Evolutionary conservation across 2,329 filamentous ascomycete species (phyloP).

Genomic region (Clonostachys rhizophaga): DNA sequence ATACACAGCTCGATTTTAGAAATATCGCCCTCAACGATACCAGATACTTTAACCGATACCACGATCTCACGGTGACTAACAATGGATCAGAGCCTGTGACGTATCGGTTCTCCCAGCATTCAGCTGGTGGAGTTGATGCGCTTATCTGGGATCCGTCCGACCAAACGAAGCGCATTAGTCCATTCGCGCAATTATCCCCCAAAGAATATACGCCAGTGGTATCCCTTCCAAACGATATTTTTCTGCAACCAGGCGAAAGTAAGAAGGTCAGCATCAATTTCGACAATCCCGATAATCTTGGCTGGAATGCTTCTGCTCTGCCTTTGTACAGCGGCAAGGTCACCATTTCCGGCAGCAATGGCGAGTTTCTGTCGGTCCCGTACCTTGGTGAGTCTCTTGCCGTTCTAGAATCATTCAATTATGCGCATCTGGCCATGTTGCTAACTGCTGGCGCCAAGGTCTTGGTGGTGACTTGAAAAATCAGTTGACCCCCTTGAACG

Average conservation of each 20-base stretch:
- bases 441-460: conserved; percentile 3
- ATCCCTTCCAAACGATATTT: conserved; percentile 11
- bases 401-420: too few species aligned
- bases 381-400: conserved; percentile 13
- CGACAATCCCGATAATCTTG: conserved; percentile 14
- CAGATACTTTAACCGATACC: conserved; percentile 21
- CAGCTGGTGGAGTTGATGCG: conserved; percentile 28
- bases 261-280: conserved; percentile 18
- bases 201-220: conserved; percentile 8
- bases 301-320: conserved; percentile 18
- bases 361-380: conserved; percentile 22
- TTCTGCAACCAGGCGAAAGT: conserved; percentile 14
- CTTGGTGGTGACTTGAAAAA: conserved; percentile 13
- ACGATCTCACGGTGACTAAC: conserved; percentile 24
- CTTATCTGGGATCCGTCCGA: conserved; percentile 22
- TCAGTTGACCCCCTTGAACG: conserved; percentile 10
- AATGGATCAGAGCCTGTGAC: conserved; percentile 20
- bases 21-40: conserved; percentile 39
- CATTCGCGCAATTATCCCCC: conserved; percentile 11
- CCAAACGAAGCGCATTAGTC: conserved; percentile 12
- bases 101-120: conserved; percentile 20
- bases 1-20: conserved; percentile 26
- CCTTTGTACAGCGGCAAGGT: conserved; percentile 27
- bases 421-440: too few species aligned
- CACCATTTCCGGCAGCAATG: conserved; percentile 17